Evolutionary conservation across 2,329 filamentous ascomycete species (phyloP), one percentile per base, ranked within the genome.

Genomic region (Fusarium sp.): DNA sequence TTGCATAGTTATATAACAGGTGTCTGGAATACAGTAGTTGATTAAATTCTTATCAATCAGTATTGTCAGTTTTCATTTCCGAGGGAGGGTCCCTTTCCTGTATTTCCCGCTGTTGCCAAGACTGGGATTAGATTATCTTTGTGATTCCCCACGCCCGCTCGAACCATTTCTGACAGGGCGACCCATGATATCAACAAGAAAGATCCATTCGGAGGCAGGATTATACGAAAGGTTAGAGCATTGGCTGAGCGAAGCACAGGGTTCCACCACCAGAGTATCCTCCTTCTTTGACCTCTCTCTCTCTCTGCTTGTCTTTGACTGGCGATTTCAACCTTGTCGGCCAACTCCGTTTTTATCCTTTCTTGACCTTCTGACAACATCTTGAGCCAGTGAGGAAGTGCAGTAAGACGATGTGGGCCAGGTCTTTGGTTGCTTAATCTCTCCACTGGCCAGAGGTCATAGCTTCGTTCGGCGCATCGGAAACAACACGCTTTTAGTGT

Each of bases 1-100:
- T 25, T 25, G 23, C 23, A 5, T n/a, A n/a, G n/a, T 8, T 25
- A 25, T 8, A 25, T 25, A 25, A 8, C 23, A 25, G 23, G 8
- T 25, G 23, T 8, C 23, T 25, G 23, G 23, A 25, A 25, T 8
- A 25, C 8, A 8, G 23, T 5, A 25, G 8, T 25, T 25, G 23
- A 18, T 3, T 2, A 11, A 18, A 41, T 27, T 39, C 23, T 55
- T 46, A 49, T 49, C 33, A 18, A 15, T 36, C 42, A 41, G 35
- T 56, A 56, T 45, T 31, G 33, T 39, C 41, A 17, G 31, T 49
- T 35, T 42, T 50, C 47, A 54, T 54, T 20, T 42, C 37, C 42
- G 37, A 40, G 29, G 9, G 35, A n/a, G 11, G 14, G 25, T n/a
- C 3, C 10, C 18, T 11, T 39, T 18, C 21, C 46, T 25, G 17